Evolutionary conservation across 2,329 filamentous ascomycete genomes (phyloP).

Genomic region (Ceratocystiopsis minuta): DNA sequence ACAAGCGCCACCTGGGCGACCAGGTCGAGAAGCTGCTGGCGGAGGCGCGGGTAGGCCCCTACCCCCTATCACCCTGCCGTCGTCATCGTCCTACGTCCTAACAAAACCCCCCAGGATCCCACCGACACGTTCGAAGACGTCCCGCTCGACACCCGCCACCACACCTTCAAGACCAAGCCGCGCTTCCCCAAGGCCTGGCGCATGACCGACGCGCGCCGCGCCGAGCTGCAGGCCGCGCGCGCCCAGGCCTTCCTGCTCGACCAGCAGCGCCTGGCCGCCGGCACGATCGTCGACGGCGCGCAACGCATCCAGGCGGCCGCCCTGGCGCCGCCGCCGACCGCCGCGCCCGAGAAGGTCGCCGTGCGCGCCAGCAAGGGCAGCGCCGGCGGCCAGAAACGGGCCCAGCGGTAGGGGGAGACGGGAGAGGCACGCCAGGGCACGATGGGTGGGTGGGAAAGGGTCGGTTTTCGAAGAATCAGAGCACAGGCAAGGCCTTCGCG

Average conservation of each 20-base stretch:
- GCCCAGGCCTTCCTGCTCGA: conserved; percentile 34
- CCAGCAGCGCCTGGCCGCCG: conserved; percentile 30
- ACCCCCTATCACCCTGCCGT: too few relatives aligned
- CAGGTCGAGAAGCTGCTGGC: conserved; percentile 54
- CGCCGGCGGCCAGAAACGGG: too few relatives aligned
- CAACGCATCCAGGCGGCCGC: conserved; percentile 26
- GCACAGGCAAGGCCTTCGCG: too few relatives aligned
- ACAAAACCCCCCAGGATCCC: conserved; percentile 32
- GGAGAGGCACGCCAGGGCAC: too few relatives aligned
- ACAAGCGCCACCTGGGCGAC: conserved; percentile 86
- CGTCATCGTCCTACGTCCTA: conserved; percentile 5
- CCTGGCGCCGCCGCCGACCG: conserved; percentile 7
- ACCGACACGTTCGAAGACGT: conserved; percentile 75
- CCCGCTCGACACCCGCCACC: conserved; percentile 75
- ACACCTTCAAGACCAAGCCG: conserved; percentile 47
- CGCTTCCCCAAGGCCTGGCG: conserved; percentile 72
- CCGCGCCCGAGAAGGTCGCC: conserved; percentile 5
- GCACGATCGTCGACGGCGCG: conserved; percentile 40
- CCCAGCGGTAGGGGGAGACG: too few relatives aligned
- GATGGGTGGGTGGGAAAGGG: neutral
- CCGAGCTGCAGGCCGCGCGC: conserved; percentile 45
- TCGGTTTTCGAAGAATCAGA: too few relatives aligned
- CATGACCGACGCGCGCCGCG: conserved; percentile 50
- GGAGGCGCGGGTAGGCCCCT: conserved; percentile 45
- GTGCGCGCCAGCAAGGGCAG: conserved; percentile 3